Base-by-base conservation (phyloP, 164 flowering plant species). In the Berberis vulgaris region DNA sequence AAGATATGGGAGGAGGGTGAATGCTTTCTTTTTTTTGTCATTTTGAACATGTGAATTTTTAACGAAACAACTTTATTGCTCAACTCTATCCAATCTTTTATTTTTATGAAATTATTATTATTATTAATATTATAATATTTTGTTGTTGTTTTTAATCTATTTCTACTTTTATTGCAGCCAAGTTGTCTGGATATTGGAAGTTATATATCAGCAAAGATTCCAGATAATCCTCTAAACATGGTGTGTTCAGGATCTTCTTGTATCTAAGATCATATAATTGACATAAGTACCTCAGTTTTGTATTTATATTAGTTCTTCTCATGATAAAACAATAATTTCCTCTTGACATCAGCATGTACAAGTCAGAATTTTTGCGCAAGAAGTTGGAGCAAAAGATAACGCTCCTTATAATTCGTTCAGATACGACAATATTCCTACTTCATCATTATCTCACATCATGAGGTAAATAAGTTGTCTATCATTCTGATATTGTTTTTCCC, bases 391-490 rank as follows among this genome's bases (percentile, higher is more conserved):
- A 52, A 79, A 61, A 72, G 87, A 83, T 49, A 80, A 66, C 69
- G 83, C 89, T 71, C 81, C 84, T 26, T 86, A 86, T 64, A 77
- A 75, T 68, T 77, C 80, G 13, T 84, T 73, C 69, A 66, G 73
- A n/a, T 76, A 71, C 57, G 67, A 72, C 60, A 78, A 74, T 52
- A 64, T 81, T 67, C 80, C 86, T 64, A 64, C 77, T 44, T 74
- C 85, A 60, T 82, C 86, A 58, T 66, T 79, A 53, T 68, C 87
- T 66, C 81, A 77, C 67, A 75, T 86, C 43, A 72, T 82, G 46
- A 79, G 86, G 92, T 86, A 82, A 73, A 6, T n/a, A 7, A 26
- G 44, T 55, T 63, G 10, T 38, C 11, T 2, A 39, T 38, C 1
- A 10, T 3, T 13, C 43, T 59, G 6, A 47, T 49, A 4, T 13